These are phyloP conservation scores for Ophioceras dolichostomum DNA, from an alignment of 2,329 filamentous ascomycete species.

Conservation along the genomic window DNA sequence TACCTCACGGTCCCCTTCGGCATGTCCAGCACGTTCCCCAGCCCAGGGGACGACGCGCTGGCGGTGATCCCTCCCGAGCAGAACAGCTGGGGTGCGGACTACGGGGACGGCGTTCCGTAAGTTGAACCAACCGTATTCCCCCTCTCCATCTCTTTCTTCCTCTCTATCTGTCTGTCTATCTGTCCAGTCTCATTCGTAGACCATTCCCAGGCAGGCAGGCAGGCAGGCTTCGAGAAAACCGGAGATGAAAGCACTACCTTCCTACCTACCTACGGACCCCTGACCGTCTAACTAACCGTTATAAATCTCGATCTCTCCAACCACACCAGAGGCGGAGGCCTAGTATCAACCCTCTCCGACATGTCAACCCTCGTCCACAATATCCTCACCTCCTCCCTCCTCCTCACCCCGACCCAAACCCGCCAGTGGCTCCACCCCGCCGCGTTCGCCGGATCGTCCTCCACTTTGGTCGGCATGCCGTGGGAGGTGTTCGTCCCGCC, in stretches of 20 bases:
- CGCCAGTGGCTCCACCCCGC: background rate
- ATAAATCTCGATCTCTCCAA: too few relatives aligned
- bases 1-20: conserved; percentile 7
- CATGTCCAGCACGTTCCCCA: conserved; percentile 9
- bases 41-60: conserved; percentile 5
- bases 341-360: background rate
- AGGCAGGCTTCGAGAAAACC: too few relatives aligned
- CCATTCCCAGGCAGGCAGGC: too few relatives aligned
- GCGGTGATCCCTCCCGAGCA: conserved; percentile 5
- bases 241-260: too few relatives aligned
- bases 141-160: too few relatives aligned
- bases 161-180: too few relatives aligned
- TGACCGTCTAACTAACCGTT: too few relatives aligned
- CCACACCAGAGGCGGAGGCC: background rate
- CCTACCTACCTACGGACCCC: too few relatives aligned
- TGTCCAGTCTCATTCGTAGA: too few relatives aligned
- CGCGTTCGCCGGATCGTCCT: background rate
- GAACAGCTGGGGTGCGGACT: background rate
- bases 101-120: background rate
- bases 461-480: background rate
- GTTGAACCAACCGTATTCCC: too few relatives aligned
- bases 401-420: background rate
- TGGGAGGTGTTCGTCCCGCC: background rate
- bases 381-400: background rate
- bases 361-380: background rate